phyloP scores from a whole-genome alignment of 345 rosid genomes.

The Cochlearia excelsa region DNA sequence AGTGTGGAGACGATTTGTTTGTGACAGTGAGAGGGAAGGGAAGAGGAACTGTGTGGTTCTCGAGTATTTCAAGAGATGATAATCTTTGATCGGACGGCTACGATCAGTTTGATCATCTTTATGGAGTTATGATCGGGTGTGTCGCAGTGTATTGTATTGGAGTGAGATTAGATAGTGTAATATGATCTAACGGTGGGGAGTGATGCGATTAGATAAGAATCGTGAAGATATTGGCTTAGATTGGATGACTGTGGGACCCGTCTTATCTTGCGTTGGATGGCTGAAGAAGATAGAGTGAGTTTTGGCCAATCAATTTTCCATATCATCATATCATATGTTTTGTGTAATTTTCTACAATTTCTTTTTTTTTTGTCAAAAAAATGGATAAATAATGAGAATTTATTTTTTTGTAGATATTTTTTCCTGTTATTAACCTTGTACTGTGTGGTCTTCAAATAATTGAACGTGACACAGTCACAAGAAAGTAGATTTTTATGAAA shows the following conservation, averaged over 20 bases:
- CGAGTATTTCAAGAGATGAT: slow-evolving; percentile 28
- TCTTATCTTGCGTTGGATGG: slow-evolving; percentile 42
- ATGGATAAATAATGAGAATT: neutral
- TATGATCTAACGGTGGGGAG: slow-evolving; percentile 24
- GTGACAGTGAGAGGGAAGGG: slow-evolving; percentile 27
- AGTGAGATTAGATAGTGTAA: neutral
- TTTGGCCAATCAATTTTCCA: slow-evolving; percentile 35
- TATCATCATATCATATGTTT: slow-evolving; percentile 22
- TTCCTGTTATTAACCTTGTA: neutral
- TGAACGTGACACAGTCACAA: slow-evolving; percentile 34
- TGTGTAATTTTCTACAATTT: neutral
- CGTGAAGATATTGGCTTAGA: slow-evolving; percentile 23
- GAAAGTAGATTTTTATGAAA: slow-evolving; percentile 23
- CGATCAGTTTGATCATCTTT: slow-evolving; percentile 4
- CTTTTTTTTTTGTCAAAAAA: neutral
- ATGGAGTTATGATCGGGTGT: neutral
- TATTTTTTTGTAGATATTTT: slow-evolving; percentile 1
- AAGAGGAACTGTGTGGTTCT: slow-evolving; percentile 14
- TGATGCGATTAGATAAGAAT: slow-evolving; percentile 19
- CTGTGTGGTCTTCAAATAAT: slow-evolving; percentile 31
- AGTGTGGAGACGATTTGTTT: neutral
- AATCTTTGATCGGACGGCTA: slow-evolving; percentile 25
- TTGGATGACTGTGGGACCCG: slow-evolving; percentile 27
- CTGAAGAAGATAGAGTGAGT: slow-evolving; percentile 22
- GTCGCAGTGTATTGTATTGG: neutral